Percentiles rank a stretch among this genome's conserved stretches.
phyloP scores from a whole-genome alignment of 2,329 filamentous ascomycete genomes.

The Pseudocercospora pini-densiflorae region DNA sequence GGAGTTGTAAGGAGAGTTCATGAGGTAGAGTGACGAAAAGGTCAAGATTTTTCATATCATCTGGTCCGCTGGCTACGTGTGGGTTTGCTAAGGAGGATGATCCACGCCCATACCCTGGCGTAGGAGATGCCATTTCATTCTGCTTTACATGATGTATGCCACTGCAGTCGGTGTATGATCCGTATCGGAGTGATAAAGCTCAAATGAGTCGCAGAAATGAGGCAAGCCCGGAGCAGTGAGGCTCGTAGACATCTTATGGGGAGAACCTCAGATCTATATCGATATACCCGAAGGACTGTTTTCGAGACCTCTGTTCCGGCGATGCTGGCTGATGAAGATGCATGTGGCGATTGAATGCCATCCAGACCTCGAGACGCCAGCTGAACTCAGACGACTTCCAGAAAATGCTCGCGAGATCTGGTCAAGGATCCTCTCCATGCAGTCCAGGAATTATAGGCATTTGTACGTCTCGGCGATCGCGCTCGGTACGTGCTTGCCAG shows the following conservation, averaged over 20 bases:
- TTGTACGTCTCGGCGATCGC: not conserved
- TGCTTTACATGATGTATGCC: not conserved
- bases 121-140: not conserved
- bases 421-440: not conserved
- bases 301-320: not conserved
- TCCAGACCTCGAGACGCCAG: not conserved
- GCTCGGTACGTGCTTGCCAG: not conserved
- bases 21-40: not conserved
- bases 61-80: not conserved
- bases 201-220: not conserved
- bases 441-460: not conserved
- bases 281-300: not conserved
- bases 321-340: not conserved
- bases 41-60: not conserved
- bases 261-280: not conserved
- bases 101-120: not conserved
- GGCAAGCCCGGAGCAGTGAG: not conserved
- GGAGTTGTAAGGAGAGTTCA: constrained; percentile 10
- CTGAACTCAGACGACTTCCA: not conserved
- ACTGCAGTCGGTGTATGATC: not conserved
- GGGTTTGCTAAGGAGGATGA: not conserved
- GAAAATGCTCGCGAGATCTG: too few species aligned
- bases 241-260: not conserved
- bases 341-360: not conserved
- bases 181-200: not conserved